Conservation (phyloP, 192 early-diverging fungal genomes). For the Kickxella alabastrina region DNA sequence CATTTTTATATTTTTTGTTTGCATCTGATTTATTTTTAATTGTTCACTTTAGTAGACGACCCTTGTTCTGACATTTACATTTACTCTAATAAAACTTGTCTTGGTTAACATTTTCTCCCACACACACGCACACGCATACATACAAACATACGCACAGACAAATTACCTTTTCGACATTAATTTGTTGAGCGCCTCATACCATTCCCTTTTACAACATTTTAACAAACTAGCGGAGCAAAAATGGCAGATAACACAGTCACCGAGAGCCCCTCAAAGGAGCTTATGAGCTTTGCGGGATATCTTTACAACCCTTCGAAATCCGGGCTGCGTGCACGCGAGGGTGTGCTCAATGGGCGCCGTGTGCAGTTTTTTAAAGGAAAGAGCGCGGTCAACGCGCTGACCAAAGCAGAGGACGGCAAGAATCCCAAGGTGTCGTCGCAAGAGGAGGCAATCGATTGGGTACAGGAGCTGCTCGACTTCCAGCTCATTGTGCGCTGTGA, state of each 20-base stretch:
- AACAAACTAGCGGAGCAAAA: not conserved
- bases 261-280: slow-evolving; percentile 54
- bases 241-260: slow-evolving; percentile 22
- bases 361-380: slow-evolving; percentile 87
- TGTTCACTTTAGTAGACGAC: too few species aligned
- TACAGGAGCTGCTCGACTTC: slow-evolving; percentile 62
- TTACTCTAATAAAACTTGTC: too few species aligned
- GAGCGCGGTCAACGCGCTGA: slow-evolving; percentile 46
- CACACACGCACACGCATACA: too few species aligned
- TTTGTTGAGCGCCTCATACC: too few species aligned
- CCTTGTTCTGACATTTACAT: too few species aligned
- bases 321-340: slow-evolving; percentile 74
- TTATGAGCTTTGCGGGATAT: slow-evolving; percentile 70
- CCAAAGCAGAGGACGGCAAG: slow-evolving; percentile 30
- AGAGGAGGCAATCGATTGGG: slow-evolving; percentile 59
- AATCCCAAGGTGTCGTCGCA: slow-evolving; percentile 55
- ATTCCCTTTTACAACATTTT: not conserved
- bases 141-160: too few species aligned
- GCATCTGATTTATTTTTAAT: too few species aligned
- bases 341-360: slow-evolving; percentile 82
- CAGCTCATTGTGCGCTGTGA: slow-evolving; percentile 79
- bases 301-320: slow-evolving; percentile 68
- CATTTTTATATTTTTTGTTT: too few species aligned
- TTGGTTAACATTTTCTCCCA: too few species aligned
- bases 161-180: too few species aligned